Evolutionary conservation across 2,329 filamentous ascomycete genomes (phyloP), one percentile per base, ranked within the genome.

Genomic region (Neonectria ditissima): DNA sequence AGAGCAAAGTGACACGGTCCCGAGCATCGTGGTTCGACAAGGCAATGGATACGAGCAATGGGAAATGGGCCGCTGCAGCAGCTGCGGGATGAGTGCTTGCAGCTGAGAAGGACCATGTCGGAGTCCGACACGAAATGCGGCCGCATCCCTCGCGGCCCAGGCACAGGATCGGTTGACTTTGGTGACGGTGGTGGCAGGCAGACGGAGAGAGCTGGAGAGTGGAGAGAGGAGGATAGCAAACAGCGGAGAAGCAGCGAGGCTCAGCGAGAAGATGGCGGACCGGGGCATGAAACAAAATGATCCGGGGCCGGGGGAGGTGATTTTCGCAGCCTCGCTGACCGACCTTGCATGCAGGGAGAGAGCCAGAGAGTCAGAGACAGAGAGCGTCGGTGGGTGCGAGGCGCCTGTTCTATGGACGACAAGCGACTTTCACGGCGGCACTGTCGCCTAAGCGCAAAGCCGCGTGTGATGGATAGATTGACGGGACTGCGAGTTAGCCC

Each of bases 51-150:
- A 63, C 60, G 60, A 63, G 55, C 43, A 30, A 26, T 39, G 22
- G 32, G 24, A 26, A 26, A 26, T 26, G 24, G 24, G 24, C 24
- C 6, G 24, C 24, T 26, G 24, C 24, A 26, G 24, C 24, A 6
- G 47, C 54, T 63, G 60, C 60, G 37, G 55, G 34, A 63, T 58
- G 54, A 63, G 60, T 63, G 60, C 60, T 63, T 54, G 55, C 60
- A 63, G 47, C 34, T 41, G 55, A 26, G 7, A 48, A 48, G 13
- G 48, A 54, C 50, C 16, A 30, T 41, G 34, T 28, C 20, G 22
- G 26, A 51, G 32, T 48, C 32, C 22, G 43, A 62, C 55, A 53
- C 44, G 41, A 53, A 26, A 30, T 14, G 22, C 18, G 54, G 59
- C 54, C 54, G 59, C 53, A 63, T 58, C 10, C 28, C 30, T 18